These are phyloP conservation scores for Lepidium africanum DNA, from an alignment of 345 rosid genomes.

Conservation along the genomic window DNA sequence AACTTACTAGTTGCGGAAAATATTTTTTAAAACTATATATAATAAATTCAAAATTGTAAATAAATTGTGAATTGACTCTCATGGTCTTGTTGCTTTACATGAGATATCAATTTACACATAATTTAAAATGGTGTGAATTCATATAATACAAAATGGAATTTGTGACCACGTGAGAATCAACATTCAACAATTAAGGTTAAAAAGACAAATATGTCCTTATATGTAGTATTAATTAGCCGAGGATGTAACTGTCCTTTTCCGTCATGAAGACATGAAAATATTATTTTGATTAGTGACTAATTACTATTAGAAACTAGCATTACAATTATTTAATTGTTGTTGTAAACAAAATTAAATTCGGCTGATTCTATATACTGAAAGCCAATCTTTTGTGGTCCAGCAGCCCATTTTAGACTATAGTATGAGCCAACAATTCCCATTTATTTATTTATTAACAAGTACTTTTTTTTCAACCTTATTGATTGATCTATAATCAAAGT, in stretches of 20 bases:
- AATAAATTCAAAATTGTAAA: slow-evolving; percentile 1
- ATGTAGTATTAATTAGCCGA: background rate
- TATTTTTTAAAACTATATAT: too few relatives aligned
- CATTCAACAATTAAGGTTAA: background rate
- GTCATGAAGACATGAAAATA: background rate
- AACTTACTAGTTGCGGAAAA: background rate
- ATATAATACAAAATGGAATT: background rate
- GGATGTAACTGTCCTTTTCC: slow-evolving; percentile 16
- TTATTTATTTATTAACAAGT: background rate
- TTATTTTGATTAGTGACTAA: too few relatives aligned
- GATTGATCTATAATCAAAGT: too few relatives aligned
- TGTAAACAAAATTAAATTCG: background rate
- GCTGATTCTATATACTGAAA: slow-evolving; percentile 8
- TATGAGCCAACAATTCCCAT: slow-evolving; percentile 5
- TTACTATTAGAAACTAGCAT: background rate
- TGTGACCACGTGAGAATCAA: slow-evolving; percentile 16
- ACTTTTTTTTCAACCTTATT: too few relatives aligned
- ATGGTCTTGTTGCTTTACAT: background rate
- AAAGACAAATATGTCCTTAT: slow-evolving; percentile 21
- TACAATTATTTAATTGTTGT: background rate
- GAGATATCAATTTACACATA: background rate
- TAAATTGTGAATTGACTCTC: background rate
- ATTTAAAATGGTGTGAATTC: background rate
- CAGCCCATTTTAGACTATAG: background rate
- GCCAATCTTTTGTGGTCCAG: slow-evolving; percentile 19